Evolutionary conservation across 805 yeast genomes (phyloP).

Genomic region (Candida sonorensis): DNA sequence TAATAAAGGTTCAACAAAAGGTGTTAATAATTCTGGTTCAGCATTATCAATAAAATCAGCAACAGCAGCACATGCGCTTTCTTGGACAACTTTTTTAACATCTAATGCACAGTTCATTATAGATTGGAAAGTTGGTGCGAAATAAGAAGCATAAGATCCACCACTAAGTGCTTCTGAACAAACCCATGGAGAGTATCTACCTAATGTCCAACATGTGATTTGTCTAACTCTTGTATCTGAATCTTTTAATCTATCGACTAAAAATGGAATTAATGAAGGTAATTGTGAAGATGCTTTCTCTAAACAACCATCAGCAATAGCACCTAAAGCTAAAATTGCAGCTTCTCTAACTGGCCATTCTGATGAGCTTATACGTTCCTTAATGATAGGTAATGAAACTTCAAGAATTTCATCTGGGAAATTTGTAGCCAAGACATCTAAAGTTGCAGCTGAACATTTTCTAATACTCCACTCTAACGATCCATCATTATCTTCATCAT

Average conservation of each 20-base stretch:
- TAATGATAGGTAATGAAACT: conserved; percentile 66
- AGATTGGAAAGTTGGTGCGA: conserved; percentile 71
- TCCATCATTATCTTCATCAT: conserved; percentile 61
- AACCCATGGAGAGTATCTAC: conserved; percentile 81
- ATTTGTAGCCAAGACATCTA: conserved; percentile 70
- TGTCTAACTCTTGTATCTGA: conserved; percentile 80
- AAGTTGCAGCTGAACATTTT: conserved; percentile 90
- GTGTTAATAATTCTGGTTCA: conserved; percentile 53
- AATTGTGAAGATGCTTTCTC: conserved; percentile 64
- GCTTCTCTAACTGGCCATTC: conserved; percentile 93
- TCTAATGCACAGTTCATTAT: conserved; percentile 74
- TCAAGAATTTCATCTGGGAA: conserved; percentile 63
- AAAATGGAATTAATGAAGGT: conserved; percentile 76
- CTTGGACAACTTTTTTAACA: conserved; percentile 87
- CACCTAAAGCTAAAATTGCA: conserved; percentile 90
- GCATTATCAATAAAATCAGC: conserved; percentile 78
- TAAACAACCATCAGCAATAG: conserved; percentile 84
- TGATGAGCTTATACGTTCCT: conserved; percentile 57
- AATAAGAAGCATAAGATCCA: conserved; percentile 58
- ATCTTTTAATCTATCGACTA: conserved; percentile 75
- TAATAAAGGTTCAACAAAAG: conserved; percentile 60
- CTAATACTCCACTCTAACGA: conserved; percentile 83
- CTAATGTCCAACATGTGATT: conserved; percentile 92
- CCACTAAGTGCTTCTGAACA: conserved; percentile 57
- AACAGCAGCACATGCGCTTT: conserved; percentile 84